Percentiles rank a stretch among this genome's conserved stretches.
Conservation (phyloP, 208 protist genomes). For the Novymonas esmeraldas region DNA sequence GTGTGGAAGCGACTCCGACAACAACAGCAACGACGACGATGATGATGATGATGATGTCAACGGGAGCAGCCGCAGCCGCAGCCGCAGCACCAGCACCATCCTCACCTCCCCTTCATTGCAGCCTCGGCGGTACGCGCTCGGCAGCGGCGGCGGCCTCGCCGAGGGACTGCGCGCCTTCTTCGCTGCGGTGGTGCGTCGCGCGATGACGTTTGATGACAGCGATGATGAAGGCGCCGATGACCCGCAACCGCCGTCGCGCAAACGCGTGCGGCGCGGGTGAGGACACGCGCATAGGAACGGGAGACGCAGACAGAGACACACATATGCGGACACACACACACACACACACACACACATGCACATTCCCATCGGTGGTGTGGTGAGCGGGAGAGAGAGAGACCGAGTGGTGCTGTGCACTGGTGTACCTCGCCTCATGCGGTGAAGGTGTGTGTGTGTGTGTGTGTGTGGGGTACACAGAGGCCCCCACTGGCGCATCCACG, state of each 20-base stretch:
- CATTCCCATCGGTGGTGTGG: no score
- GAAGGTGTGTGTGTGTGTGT: no score
- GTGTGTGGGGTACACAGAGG: no score
- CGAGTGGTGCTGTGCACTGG: no score
- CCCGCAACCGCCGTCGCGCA: slow-evolving; percentile 5
- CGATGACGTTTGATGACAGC: slow-evolving; percentile 42
- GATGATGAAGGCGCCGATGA: slow-evolving; percentile 30
- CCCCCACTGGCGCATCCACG: no score
- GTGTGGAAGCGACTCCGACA: slow-evolving; percentile 36
- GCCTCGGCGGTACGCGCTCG: slow-evolving; percentile 29
- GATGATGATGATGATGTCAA: slow-evolving; percentile 15
- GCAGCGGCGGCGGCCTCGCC: slow-evolving; percentile 13
- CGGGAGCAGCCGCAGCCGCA: not conserved
- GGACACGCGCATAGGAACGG: not conserved
- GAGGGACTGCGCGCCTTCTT: slow-evolving; percentile 35
- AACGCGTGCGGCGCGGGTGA: slow-evolving; percentile 22
- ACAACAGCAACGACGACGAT: slow-evolving; percentile 23
- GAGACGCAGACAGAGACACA: not conserved
- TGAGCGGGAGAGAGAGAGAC: no score
- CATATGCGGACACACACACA: not conserved
- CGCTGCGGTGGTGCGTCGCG: slow-evolving; percentile 46
- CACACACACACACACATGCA: not conserved
- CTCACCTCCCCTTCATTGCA: no score
- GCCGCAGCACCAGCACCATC: not conserved
- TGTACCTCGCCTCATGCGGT: no score